Evolutionary conservation across 495 filamentous ascomycete genomes (phyloP), one percentile per base, ranked within the genome.

Genomic region (Pyrenula aspistea): DNA sequence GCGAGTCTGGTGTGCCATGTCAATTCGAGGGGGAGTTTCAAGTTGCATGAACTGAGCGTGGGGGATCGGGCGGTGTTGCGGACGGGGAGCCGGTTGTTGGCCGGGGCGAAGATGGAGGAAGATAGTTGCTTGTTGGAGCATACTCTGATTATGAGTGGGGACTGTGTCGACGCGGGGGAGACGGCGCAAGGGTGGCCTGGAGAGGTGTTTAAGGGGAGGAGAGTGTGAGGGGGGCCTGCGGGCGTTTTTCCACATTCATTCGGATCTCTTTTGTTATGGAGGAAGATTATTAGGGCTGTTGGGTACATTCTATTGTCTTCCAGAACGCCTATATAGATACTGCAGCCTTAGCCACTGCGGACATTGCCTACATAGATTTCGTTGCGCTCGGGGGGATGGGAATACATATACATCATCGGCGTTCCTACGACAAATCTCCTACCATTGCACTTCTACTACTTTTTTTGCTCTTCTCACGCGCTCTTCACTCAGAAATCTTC

Each of bases 171-270:
- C 22, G 66, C 66, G 51, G 67, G 63, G 1, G 50, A 20, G 48
- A 71, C 71, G 8, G 63, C 71, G 52, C 75, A 78, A 59, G 74
- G 74, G 2, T 78, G 74, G 74, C 75, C 74, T n/a, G 74, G 70
- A 1, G 72, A 73, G 36, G 64, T 60, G 50, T 70, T 71, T 59
- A 55, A 59, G 48, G 57, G 61, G 10, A 58, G 54, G 49, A 42
- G 31, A 15, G 31, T 42, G 8, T 15, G 8, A 42, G 15, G 31
- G 31, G 31, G 15, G 31, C 31, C 31, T 42, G 31, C 15, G 8
- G 31, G 31, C 15, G 31, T 4, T 42, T 4, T 42, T 15, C 4
- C 31, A 8, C 31, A 8, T 42, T 42, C 31, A 42, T 4, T 42
- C 31, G 31, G 31, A 42, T 42, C 15, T 15, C 31, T 42, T 42